Evolutionary conservation across 768 basidiomycete species (phyloP).

Genomic region (Austroboletus festivus): DNA sequence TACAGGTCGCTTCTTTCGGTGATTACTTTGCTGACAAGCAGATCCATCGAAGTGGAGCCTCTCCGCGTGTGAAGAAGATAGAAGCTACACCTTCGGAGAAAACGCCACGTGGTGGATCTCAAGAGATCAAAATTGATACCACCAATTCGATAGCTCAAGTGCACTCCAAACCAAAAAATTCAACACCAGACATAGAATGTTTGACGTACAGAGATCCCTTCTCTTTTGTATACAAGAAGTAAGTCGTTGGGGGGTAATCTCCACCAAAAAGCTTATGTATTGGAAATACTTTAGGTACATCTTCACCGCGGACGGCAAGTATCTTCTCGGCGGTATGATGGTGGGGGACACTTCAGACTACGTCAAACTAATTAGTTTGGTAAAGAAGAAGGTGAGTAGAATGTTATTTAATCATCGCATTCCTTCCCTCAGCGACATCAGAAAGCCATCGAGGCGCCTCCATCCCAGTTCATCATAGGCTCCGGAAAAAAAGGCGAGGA

Average conservation of each 20-base stretch:
- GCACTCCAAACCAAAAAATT: not conserved
- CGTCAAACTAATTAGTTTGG: conserved; percentile 64
- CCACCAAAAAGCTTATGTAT: no score
- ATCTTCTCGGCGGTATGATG: conserved; percentile 77
- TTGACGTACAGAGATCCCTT: conserved; percentile 73
- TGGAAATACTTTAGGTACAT: no score
- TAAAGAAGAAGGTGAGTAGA: conserved; percentile 55
- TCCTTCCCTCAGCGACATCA: conserved; percentile 18
- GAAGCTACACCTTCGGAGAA: not conserved
- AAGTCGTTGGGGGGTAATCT: no score
- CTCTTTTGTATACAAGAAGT: conserved; percentile 67
- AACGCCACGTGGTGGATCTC: not conserved
- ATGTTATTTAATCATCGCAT: not conserved
- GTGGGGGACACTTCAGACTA: conserved; percentile 71
- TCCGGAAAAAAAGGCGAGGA: conserved; percentile 46
- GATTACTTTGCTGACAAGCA: conserved; percentile 66
- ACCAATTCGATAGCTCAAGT: not conserved
- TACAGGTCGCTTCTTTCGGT: conserved; percentile 62
- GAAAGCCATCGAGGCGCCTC: conserved; percentile 65
- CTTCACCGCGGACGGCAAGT: conserved; percentile 67
- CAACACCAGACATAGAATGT: conserved; percentile 39
- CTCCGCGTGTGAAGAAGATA: not conserved
- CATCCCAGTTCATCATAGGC: conserved; percentile 66
- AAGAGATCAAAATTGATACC: conserved; percentile 29
- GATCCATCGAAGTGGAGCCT: conserved; percentile 9